Evolutionary conservation across 805 yeast genomes (phyloP).

Genomic region (Saturnispora quitensis): DNA sequence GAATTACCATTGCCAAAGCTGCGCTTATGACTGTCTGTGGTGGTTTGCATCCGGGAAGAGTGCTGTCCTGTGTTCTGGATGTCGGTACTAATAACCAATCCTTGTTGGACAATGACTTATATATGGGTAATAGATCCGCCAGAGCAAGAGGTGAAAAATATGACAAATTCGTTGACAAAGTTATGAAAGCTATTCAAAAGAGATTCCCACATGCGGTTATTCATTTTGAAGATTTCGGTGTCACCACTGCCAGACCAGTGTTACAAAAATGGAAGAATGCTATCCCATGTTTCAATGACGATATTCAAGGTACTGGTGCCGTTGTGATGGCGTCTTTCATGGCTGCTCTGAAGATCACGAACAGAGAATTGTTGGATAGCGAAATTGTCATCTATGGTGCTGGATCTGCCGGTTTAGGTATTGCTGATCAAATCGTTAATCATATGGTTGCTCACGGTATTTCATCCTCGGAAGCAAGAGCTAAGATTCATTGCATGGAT

Average conservation of each 20-base stretch:
- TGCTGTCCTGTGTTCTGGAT: constrained; percentile 82
- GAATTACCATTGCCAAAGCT: constrained; percentile 86
- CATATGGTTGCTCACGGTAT: constrained; percentile 81
- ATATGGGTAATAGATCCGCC: constrained; percentile 84
- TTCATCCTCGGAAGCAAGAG: constrained; percentile 59
- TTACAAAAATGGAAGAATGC: constrained; percentile 64
- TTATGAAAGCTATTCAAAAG: constrained; percentile 59
- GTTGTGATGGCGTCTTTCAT: constrained; percentile 92
- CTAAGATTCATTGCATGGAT: constrained; percentile 72
- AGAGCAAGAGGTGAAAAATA: constrained; percentile 82
- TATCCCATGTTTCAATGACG: constrained; percentile 91
- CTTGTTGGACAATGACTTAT: constrained; percentile 71
- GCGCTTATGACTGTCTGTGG: constrained; percentile 95
- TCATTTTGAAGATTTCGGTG: constrained; percentile 97
- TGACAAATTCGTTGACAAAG: constrained; percentile 74
- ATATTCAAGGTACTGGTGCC: constrained; percentile 98
- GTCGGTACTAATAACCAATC: constrained; percentile 88
- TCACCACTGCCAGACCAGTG: constrained; percentile 76
- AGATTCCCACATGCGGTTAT: constrained; percentile 85
- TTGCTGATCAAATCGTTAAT: constrained; percentile 87
- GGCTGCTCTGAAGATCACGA: constrained; percentile 75
- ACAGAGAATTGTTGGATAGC: constrained; percentile 53
- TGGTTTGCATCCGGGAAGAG: constrained; percentile 94
- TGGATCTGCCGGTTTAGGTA: constrained; percentile 94
- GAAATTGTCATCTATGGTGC: constrained; percentile 84